These are phyloP conservation scores for Lichtheimia hyalospora DNA, from an alignment of 371 early-diverging fungal genomes.

Conservation along the genomic window DNA sequence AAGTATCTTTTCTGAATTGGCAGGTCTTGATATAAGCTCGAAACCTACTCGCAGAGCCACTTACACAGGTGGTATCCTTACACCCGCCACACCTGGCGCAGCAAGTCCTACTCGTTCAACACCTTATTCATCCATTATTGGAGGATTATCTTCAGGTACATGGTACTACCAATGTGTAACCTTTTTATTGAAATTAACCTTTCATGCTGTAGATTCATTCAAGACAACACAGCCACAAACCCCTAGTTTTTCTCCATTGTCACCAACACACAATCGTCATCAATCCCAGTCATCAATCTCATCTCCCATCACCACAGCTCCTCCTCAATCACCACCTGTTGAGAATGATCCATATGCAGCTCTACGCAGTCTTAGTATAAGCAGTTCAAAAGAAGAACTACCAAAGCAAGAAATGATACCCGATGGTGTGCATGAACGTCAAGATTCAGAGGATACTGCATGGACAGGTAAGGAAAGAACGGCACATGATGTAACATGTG, in stretches of 20 bases:
- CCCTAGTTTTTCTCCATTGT: background rate
- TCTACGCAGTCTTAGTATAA: constrained; percentile 12
- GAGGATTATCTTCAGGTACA: background rate
- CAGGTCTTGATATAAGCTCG: constrained; percentile 24
- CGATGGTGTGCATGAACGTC: constrained; percentile 7
- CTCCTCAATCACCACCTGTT: background rate
- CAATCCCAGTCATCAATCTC: background rate
- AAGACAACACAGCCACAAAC: constrained; percentile 3
- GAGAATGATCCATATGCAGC: constrained; percentile 25
- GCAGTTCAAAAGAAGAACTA: background rate
- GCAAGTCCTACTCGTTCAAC: constrained; percentile 4
- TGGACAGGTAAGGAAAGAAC: constrained; percentile 9
- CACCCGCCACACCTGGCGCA: constrained; percentile 19
- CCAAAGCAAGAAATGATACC: constrained; percentile 1
- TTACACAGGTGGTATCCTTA: constrained; percentile 34
- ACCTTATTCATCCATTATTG: background rate
- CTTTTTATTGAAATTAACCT: background rate
- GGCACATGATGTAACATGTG: background rate
- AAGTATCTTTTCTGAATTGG: constrained; percentile 28
- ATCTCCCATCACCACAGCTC: background rate
- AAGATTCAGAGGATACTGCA: constrained; percentile 12
- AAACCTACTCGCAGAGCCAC: constrained; percentile 20
- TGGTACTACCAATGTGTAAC: background rate
- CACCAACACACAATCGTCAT: background rate
- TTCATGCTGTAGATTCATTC: background rate